Base-by-base conservation (phyloP, 1,139 yeast genomes). In the Pichia sp. region DNA sequence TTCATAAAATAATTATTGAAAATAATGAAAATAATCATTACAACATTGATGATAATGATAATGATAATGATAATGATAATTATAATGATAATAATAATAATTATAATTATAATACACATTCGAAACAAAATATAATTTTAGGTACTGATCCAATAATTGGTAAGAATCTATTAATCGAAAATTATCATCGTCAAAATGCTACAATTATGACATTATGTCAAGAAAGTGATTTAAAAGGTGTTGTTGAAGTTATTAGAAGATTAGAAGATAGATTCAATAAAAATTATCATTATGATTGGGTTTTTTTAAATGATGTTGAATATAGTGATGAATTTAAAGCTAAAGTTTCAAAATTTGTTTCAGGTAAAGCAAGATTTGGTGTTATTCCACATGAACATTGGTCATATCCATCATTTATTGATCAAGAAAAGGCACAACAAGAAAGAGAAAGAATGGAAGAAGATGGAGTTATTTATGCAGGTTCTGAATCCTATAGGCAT, bases 231-330 rank as follows among this genome's bases (percentile, higher is more conserved):
- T 59, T 84, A 31, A 71, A 71, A 61, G 72, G 68, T 8, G 63
- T 84, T 29, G 61, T 82, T 29, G 74, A 69, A 45, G 76, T 92
- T 4, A 76, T 86, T 40, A 74, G 80, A 50, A 70, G 74, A 42
- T 74, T 84, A 30, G 90, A 87, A 64, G 87, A 82, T 59, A 73
- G 92, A 41, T 86, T 86, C 65, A 86, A 86, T 64, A 59, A 64
- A 46, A 68, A 75, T 48, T 84, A 64, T 61, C 77, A 79, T 54
- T 82, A 82, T 61, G 87, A 80, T 57, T 82, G 90, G 90, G 82
- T 82, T 16, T 82, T 82, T 57, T 65, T 82, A 50, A 83, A 83
- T 63, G 82, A 83, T 53, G 82, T 73, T 51, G 73, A 68, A 23
- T 81, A 82, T 58, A 62, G 72, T 26, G 71, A 73, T 11, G 81